Evolutionary conservation across 257 asterid species (phyloP).

Genomic region (Solanum chmielewskii): DNA sequence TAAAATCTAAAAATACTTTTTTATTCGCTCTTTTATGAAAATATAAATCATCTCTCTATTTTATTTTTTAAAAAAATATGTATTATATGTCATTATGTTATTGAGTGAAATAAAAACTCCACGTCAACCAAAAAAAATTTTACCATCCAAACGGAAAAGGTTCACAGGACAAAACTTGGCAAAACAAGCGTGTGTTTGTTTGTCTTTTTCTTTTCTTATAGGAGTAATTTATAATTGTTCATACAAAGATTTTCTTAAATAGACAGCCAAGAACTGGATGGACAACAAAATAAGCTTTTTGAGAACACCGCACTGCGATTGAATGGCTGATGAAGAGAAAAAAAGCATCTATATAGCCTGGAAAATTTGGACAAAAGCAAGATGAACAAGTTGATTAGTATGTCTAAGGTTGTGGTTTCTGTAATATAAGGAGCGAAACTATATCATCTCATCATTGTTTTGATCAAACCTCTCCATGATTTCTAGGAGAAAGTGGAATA

Average conservation of each 20-base stretch:
- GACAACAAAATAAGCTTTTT: not conserved
- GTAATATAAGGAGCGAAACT: not conserved
- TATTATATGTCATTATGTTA: not conserved
- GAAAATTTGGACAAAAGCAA: not conserved
- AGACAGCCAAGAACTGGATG: not conserved
- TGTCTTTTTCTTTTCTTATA: not conserved
- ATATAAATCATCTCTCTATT: not conserved
- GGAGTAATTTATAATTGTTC: not conserved
- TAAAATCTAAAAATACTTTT: too few relatives aligned
- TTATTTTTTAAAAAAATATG: too few relatives aligned
- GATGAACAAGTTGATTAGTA: not conserved
- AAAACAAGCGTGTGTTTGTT: not conserved
- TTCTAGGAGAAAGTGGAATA: not conserved
- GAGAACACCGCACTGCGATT: not conserved
- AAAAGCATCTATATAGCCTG: not conserved
- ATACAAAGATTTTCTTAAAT: not conserved
- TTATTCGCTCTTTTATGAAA: not conserved
- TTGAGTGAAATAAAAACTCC: not conserved
- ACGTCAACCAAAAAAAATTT: too few relatives aligned
- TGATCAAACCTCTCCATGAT: not conserved
- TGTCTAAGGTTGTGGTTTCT: not conserved
- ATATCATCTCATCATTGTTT: not conserved
- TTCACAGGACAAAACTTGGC: not conserved
- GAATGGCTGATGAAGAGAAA: not conserved
- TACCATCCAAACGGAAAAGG: not conserved